Percentiles rank a stretch among this genome's conserved stretches.
Evolutionary conservation across 2,329 filamentous ascomycete genomes (phyloP).

Genomic region (Claviceps maximensis): DNA sequence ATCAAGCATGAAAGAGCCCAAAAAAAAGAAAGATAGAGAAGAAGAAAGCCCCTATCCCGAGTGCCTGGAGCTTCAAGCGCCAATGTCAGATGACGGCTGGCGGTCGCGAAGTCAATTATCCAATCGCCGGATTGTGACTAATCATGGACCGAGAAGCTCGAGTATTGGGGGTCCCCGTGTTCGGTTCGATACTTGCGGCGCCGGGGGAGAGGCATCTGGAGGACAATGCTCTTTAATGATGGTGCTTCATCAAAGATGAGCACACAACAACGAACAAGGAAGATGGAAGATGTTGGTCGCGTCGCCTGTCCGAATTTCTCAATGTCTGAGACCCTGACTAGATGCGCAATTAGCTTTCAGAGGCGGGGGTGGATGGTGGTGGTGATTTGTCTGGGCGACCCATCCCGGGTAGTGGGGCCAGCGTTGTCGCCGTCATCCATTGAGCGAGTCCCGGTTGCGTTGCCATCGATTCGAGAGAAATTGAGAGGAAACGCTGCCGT

Average conservation of each 20-base stretch:
- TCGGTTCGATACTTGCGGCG: not conserved
- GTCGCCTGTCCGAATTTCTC: no score
- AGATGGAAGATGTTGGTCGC: not conserved
- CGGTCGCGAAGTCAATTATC: not conserved
- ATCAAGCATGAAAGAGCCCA: not conserved
- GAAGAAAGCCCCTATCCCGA: not conserved
- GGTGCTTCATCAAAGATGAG: no score
- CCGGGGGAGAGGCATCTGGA: not conserved
- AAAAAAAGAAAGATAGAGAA: not conserved
- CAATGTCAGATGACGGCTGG: not conserved
- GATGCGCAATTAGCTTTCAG: no score
- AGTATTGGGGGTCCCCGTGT: not conserved
- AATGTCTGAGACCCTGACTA: no score
- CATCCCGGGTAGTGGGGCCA: no score
- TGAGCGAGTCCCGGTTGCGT: no score
- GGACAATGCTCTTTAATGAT: not conserved
- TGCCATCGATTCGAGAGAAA: no score
- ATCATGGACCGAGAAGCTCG: not conserved
- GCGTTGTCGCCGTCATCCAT: no score
- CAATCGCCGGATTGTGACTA: not conserved
- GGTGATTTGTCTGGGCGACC: no score
- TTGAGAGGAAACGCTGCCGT: no score
- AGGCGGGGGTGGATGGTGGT: no score
- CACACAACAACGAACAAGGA: not conserved
- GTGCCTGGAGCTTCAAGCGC: not conserved